A percentile compares a stretch with the other conserved stretches of the same genome.
Conservation (phyloP, 2,329 filamentous ascomycete genomes). For the Alternaria dauci region DNA sequence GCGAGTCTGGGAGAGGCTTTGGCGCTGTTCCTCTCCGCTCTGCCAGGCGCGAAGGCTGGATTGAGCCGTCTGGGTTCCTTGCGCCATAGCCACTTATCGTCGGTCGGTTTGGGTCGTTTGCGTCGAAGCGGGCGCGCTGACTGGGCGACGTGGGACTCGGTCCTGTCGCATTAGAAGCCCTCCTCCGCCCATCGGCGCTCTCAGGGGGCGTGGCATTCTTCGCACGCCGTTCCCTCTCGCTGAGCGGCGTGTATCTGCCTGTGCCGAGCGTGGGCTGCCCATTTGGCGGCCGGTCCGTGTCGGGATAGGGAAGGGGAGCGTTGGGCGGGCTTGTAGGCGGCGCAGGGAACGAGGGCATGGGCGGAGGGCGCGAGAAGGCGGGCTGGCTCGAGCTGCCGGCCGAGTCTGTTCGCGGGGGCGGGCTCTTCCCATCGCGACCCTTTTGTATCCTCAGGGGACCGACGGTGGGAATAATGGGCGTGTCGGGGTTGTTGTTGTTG, state of each 20-base stretch:
- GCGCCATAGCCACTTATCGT: slow-evolving; percentile 57
- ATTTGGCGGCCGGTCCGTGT: slow-evolving; percentile 48
- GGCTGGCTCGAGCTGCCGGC: slow-evolving; percentile 67
- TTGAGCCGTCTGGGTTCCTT: slow-evolving; percentile 41
- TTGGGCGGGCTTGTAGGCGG: slow-evolving; percentile 59
- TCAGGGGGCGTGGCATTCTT: slow-evolving; percentile 48
- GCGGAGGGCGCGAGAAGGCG: slow-evolving; percentile 50
- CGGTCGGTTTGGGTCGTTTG: slow-evolving; percentile 59
- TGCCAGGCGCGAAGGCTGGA: slow-evolving; percentile 70
- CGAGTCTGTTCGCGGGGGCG: slow-evolving; percentile 66
- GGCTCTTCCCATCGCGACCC: slow-evolving; percentile 62
- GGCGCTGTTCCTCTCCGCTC: slow-evolving; percentile 84
- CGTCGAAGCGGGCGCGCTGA: slow-evolving; percentile 56
- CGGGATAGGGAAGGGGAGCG: slow-evolving; percentile 57
- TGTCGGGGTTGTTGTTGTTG: slow-evolving; percentile 62
- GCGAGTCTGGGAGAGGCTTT: slow-evolving; percentile 83
- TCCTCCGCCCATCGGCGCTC: slow-evolving; percentile 38
- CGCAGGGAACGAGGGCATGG: slow-evolving; percentile 71
- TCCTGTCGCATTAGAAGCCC: slow-evolving; percentile 42
- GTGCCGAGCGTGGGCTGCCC: slow-evolving; percentile 28
- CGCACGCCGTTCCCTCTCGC: slow-evolving; percentile 46
- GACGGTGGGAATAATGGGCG: slow-evolving; percentile 83
- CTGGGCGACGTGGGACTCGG: slow-evolving; percentile 41
- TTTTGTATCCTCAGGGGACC: slow-evolving; percentile 88
- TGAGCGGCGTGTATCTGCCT: slow-evolving; percentile 48